Evolutionary conservation across 1,139 yeast species (phyloP).

Genomic region (Torulaspora globosa): DNA sequence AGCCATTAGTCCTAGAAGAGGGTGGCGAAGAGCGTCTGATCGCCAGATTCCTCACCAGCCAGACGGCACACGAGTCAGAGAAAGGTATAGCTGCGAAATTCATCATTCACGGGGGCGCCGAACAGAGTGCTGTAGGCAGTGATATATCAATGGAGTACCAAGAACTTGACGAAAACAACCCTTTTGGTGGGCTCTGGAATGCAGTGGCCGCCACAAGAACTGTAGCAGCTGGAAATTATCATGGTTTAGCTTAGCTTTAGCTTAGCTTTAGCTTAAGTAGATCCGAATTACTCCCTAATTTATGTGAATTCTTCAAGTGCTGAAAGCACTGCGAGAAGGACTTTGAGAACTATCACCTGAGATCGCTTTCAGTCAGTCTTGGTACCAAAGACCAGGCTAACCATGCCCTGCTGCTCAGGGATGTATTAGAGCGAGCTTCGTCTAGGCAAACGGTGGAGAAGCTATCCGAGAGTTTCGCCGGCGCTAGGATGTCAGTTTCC

Average conservation of each 20-base stretch:
- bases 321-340: background rate
- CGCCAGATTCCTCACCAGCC: constrained; percentile 66
- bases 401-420: constrained; percentile 16
- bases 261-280: constrained; percentile 11
- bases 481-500: background rate
- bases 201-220: constrained; percentile 35
- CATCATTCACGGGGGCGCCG: constrained; percentile 37
- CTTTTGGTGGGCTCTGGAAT: constrained; percentile 39
- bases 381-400: constrained; percentile 25
- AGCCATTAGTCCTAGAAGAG: constrained; percentile 41
- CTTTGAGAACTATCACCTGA: background rate
- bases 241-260: constrained; percentile 31
- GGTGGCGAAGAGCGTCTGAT: constrained; percentile 56
- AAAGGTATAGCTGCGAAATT: constrained; percentile 70
- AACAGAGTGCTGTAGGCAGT: constrained; percentile 31
- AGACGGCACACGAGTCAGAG: constrained; percentile 58
- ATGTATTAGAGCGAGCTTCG: constrained; percentile 11
- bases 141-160: constrained; percentile 35
- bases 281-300: background rate
- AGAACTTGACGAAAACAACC: constrained; percentile 38
- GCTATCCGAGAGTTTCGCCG: constrained; percentile 6
- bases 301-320: background rate
- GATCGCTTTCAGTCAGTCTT: constrained; percentile 15
- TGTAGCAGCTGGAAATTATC: constrained; percentile 39
- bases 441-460: constrained; percentile 10